Percentiles rank a stretch among this genome's conserved stretches.
These are phyloP conservation scores for Scenedesmus sp. DNA, from an alignment of 163 green algal species.

Conservation along the genomic window DNA sequence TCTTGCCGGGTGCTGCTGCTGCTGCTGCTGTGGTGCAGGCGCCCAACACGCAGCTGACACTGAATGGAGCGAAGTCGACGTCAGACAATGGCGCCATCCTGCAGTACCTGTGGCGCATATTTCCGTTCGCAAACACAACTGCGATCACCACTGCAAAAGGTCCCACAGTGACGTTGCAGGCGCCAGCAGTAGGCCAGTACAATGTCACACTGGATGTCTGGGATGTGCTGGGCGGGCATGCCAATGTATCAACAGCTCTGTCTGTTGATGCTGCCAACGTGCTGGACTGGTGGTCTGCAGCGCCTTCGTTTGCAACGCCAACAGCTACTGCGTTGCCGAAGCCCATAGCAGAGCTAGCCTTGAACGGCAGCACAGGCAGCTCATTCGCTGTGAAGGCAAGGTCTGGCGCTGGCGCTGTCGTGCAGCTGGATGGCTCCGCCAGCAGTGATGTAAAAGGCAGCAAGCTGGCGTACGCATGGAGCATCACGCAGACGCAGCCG, in stretches of 20 bases:
- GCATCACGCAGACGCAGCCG: slow-evolving; percentile 43
- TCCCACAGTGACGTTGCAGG: not conserved
- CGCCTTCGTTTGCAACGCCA: slow-evolving; percentile 16
- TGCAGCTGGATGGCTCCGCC: slow-evolving; percentile 22
- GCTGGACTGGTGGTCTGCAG: slow-evolving; percentile 44
- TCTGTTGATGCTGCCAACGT: slow-evolving; percentile 28
- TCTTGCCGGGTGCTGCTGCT: too few species aligned
- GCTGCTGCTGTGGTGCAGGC: too few species aligned
- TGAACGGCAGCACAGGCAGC: slow-evolving; percentile 28
- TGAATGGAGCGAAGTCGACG: not conserved
- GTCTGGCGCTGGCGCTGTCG: not conserved
- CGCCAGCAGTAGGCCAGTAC: slow-evolving; percentile 26
- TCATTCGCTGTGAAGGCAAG: slow-evolving; percentile 11
- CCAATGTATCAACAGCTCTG: not conserved
- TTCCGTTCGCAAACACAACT: not conserved
- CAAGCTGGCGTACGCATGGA: slow-evolving; percentile 36
- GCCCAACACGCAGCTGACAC: slow-evolving; percentile 14
- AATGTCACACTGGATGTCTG: slow-evolving; percentile 46
- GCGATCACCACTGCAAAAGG: not conserved
- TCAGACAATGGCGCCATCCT: slow-evolving; percentile 19
- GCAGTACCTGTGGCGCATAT: slow-evolving; percentile 29
- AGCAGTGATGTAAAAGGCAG: not conserved
- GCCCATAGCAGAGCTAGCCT: slow-evolving; percentile 7
- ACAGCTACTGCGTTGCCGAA: not conserved
- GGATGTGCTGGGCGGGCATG: slow-evolving; percentile 34